A percentile compares a stretch with the other conserved stretches of the same genome.
Conservation (phyloP, 2,329 filamentous ascomycete species). For the Diaporthe ilicicola region DNA sequence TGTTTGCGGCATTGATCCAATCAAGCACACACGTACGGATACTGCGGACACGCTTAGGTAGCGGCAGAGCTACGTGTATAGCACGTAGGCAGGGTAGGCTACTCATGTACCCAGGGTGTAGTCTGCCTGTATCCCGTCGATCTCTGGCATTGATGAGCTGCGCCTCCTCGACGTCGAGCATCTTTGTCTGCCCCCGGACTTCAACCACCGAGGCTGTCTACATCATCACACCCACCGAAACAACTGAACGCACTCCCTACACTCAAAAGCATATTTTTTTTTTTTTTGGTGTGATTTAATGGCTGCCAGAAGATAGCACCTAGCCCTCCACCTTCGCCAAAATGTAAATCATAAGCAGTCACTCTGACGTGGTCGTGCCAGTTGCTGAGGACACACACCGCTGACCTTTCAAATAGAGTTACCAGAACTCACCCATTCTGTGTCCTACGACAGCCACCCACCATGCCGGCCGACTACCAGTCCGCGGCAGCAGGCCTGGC, state of each 20-base stretch:
- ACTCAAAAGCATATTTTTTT: too few species aligned
- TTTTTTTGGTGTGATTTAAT: conserved; percentile 13
- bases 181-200: neutral
- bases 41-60: neutral
- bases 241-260: neutral
- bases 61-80: neutral
- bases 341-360: neutral
- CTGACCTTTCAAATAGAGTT: too few species aligned
- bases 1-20: neutral
- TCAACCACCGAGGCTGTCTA: too few species aligned
- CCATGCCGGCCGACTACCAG: conserved; percentile 61
- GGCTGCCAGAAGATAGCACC: conserved; percentile 19
- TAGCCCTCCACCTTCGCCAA: neutral
- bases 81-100: neutral
- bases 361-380: neutral
- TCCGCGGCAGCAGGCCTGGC: conserved; percentile 60
- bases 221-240: neutral
- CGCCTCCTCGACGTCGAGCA: neutral
- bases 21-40: too few species aligned
- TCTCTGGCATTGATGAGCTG: neutral
- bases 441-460: conserved; percentile 29
- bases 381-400: neutral
- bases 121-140: neutral
- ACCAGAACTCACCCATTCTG: conserved; percentile 10
- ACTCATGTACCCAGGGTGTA: too few species aligned